Conservation (phyloP, 1,284 basidiomycete species). For the Sutorius eximius region DNA sequence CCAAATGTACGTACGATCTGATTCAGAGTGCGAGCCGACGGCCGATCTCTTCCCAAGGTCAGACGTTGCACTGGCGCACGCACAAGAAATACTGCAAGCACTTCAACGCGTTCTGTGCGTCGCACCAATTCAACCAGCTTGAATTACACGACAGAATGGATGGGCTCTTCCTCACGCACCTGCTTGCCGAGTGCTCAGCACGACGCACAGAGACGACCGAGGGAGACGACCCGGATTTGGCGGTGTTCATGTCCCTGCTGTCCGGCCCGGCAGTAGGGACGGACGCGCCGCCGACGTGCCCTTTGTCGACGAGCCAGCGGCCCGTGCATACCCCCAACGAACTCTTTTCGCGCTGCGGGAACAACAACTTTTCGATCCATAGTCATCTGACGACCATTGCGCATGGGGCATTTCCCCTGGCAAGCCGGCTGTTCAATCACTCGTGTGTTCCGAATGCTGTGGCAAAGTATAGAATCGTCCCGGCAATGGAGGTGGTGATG, state of each 20-base stretch:
- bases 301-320: constrained; percentile 28
- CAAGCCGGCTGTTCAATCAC: constrained; percentile 76
- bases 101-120: constrained; percentile 46
- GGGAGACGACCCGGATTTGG: constrained; percentile 31
- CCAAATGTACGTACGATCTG: constrained; percentile 48
- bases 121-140: constrained; percentile 48
- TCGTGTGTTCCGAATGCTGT: constrained; percentile 73
- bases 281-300: constrained; percentile 35
- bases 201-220: constrained; percentile 1
- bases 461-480: constrained; percentile 53
- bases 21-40: constrained; percentile 4
- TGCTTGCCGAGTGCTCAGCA: constrained; percentile 46
- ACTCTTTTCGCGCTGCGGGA: constrained; percentile 62
- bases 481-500: constrained; percentile 47
- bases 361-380: constrained; percentile 76
- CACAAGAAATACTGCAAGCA: constrained; percentile 65
- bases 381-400: constrained; percentile 65
- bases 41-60: constrained; percentile 47
- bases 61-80: constrained; percentile 59
- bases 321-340: constrained; percentile 39
- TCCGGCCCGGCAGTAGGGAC: constrained; percentile 39
- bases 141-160: constrained; percentile 56
- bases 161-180: constrained; percentile 60
- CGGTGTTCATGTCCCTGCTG: constrained; percentile 52
- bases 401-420: constrained; percentile 69